A percentile compares a stretch with the other conserved stretches of the same genome.
These are phyloP conservation scores for Bimuria novae-zelandiae DNA, from an alignment of 2,329 filamentous ascomycete species.

Conservation along the genomic window DNA sequence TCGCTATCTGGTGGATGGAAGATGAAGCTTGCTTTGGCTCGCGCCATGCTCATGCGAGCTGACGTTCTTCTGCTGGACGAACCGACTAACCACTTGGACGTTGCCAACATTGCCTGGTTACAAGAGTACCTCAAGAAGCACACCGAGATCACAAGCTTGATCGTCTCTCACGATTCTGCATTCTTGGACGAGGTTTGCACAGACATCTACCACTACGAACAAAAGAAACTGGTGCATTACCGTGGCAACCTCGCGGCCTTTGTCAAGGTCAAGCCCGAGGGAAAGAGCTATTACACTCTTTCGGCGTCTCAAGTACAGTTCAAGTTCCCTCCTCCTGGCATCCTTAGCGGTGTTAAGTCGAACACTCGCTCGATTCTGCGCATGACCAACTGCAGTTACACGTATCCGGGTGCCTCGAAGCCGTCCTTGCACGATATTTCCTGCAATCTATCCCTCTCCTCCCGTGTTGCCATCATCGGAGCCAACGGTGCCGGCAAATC, in stretches of 20 bases:
- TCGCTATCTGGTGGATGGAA: constrained; percentile 98
- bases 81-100: constrained; percentile 98
- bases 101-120: constrained; percentile 94
- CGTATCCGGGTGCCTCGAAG: constrained; percentile 88
- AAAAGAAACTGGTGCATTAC: constrained; percentile 91
- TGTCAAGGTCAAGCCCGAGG: constrained; percentile 88
- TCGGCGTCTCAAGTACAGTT: constrained; percentile 88
- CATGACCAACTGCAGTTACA: constrained; percentile 89
- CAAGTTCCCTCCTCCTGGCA: constrained; percentile 96
- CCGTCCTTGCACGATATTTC: constrained; percentile 86
- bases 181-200: constrained; percentile 98
- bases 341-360: constrained; percentile 93
- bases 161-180: constrained; percentile 96
- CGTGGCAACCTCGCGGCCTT: constrained; percentile 83
- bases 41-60: constrained; percentile 96
- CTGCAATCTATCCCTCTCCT: constrained; percentile 86
- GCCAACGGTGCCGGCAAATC: constrained; percentile 98
- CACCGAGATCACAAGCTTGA: constrained; percentile 93
- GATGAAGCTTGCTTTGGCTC: constrained; percentile 97
- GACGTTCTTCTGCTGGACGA: constrained; percentile 96
- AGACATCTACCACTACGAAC: constrained; percentile 98
- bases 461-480: constrained; percentile 93
- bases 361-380: constrained; percentile 91
- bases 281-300: constrained; percentile 97
- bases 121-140: constrained; percentile 95